These are phyloP conservation scores for Apostasia shenzhenica DNA, from an alignment of 106 monocot species.

Conservation along the genomic window DNA sequence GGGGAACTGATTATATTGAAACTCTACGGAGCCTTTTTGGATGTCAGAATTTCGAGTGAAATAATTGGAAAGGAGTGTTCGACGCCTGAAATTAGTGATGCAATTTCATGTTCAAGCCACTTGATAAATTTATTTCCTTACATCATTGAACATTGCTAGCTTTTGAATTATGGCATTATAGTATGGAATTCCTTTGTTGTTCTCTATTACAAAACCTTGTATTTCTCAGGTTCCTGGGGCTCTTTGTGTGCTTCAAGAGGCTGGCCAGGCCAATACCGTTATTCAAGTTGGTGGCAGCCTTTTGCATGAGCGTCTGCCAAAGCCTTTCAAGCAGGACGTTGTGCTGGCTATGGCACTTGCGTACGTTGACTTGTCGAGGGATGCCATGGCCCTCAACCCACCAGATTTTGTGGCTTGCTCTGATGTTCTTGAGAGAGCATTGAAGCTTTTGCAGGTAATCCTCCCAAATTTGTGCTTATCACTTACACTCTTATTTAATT, in stretches of 20 bases:
- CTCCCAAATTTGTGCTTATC: no score
- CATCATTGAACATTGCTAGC: not conserved
- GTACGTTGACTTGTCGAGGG: constrained; percentile 82
- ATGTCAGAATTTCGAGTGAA: no score
- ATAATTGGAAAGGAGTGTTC: no score
- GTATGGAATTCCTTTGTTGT: not conserved
- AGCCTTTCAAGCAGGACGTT: constrained; percentile 86
- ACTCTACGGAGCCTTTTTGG: no score
- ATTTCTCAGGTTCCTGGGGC: constrained; percentile 68
- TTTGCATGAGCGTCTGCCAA: constrained; percentile 58
- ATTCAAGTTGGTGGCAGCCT: constrained; percentile 53
- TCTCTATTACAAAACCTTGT: not conserved
- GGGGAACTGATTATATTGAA: no score
- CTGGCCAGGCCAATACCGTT: constrained; percentile 63
- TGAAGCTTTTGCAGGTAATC: constrained; percentile 86
- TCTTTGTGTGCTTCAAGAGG: constrained; percentile 79
- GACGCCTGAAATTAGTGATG: no score
- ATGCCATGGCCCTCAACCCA: constrained; percentile 61
- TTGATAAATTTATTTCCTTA: no score
- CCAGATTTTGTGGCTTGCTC: constrained; percentile 64
- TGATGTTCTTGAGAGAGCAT: constrained; percentile 86
- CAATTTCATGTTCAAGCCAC: no score
- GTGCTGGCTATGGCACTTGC: constrained; percentile 86
- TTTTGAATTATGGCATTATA: not conserved
- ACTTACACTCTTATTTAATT: not conserved